phyloP scores from a whole-genome alignment of 169 alveolate species.

The Eimeria zaria region DNA sequence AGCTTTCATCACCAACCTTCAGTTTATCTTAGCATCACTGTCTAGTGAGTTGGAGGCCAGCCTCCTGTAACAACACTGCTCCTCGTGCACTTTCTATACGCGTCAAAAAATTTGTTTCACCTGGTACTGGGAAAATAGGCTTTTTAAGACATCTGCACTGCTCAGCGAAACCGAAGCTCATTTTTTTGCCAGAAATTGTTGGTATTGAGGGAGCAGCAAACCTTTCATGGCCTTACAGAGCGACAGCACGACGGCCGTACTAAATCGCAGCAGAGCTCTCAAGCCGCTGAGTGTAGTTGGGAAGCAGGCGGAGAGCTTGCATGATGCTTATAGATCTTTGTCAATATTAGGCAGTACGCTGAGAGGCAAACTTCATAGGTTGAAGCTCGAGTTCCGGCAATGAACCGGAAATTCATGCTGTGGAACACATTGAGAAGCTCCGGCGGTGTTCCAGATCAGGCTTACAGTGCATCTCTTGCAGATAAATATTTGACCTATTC shows the following conservation, averaged over 20 bases:
- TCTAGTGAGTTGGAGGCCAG: not conserved
- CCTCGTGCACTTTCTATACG: not conserved
- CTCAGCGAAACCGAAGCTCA: not conserved
- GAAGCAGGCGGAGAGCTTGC: not conserved
- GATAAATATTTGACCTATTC: no score
- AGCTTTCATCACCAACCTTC: not conserved
- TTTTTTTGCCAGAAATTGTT: not conserved
- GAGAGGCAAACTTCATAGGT: not conserved
- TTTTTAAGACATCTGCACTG: not conserved
- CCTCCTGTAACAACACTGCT: not conserved
- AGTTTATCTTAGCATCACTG: no score
- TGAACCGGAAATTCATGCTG: not conserved
- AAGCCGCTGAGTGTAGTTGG: not conserved
- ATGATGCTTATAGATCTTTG: not conserved
- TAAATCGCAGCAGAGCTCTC: not conserved
- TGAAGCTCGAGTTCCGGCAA: not conserved
- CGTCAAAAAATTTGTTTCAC: not conserved
- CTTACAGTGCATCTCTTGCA: not conserved
- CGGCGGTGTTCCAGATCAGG: not conserved
- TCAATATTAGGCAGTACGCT: not conserved
- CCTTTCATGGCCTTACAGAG: not conserved
- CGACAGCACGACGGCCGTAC: not conserved
- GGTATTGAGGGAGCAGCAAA: not conserved
- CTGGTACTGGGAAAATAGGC: not conserved
- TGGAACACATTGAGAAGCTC: not conserved